Base-by-base conservation (phyloP, 306 rosid genomes). In the Inga laurina region DNA sequence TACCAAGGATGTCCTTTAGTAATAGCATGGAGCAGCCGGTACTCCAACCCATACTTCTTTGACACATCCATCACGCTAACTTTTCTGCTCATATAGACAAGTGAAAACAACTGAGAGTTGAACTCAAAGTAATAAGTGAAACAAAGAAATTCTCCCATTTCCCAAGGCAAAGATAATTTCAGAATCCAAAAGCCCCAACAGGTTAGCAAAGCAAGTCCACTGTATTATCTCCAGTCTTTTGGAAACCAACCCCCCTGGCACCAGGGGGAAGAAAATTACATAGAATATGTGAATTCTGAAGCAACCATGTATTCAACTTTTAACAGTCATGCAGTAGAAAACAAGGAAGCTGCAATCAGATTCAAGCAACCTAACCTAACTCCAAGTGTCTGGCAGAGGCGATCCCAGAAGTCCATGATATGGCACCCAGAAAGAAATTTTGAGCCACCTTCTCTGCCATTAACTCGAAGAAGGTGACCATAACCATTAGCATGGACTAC, bases 11-110 rank as follows among this genome's bases (percentile, higher is more conserved):
- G 88, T 30, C 97, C 94, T 82, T 88, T 90, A 49, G 85, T 84
- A 43, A 96, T 87, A 68, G 97, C 93, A 85, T 94, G 98, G 68
- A 96, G 97, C 54, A 96, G 82, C 82, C 98, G 93, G 68, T 93
- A 96, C 81, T 94, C 99, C 80, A 94, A 69, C 39, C 98, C 98
- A 79, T 87, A 93, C 90, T 92, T 96, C 89, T 93, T 96, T 10
- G 99, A 96, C 74, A 96, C 99, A 87, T 96, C 99, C 99, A 96
- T 96, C 87, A 94, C 98, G 21, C 98, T 96, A n/a, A 96, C 97
- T 88, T 86, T 89, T 87, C 98, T 96, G 93, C 78, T 46, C 76
- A 84, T 62, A 66, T 30, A 80, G 21, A 80, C 65, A 84, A 76
- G 82, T 43, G 51, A 81, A 74, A 66, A 82, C 34, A 76, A 76